phyloP scores from a whole-genome alignment of 495 filamentous ascomycete genomes.

The Delitschia confertaspora region DNA sequence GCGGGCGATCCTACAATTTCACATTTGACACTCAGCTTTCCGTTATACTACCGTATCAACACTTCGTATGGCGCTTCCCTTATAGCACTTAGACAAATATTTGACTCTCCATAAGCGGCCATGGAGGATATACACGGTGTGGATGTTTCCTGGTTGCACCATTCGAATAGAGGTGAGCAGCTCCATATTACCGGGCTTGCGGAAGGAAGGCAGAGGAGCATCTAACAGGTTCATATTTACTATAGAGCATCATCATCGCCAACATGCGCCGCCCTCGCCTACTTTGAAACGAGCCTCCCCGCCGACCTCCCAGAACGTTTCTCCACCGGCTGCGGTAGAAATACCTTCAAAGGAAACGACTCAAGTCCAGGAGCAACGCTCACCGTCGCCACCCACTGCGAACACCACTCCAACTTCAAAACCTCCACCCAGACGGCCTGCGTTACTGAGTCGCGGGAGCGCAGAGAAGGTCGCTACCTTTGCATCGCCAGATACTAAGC shows the following conservation, averaged over 20 bases:
- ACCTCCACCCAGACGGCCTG: slow-evolving; percentile 24
- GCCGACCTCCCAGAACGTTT: slow-evolving; percentile 26
- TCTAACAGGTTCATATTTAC: background rate
- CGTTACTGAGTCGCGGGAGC: slow-evolving; percentile 26
- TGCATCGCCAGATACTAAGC: slow-evolving; percentile 9
- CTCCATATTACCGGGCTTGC: background rate
- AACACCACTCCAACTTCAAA: slow-evolving; percentile 31
- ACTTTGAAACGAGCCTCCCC: slow-evolving; percentile 22
- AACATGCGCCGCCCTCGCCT: slow-evolving; percentile 28
- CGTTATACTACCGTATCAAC: background rate
- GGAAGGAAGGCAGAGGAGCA: background rate
- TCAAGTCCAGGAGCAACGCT: slow-evolving; percentile 1
- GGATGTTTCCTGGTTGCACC: slow-evolving; percentile 65
- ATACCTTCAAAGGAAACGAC: slow-evolving; percentile 7
- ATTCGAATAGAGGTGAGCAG: slow-evolving; percentile 52
- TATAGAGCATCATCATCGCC: slow-evolving; percentile 28
- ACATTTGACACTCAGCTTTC: background rate
- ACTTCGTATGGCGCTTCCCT: slow-evolving; percentile 12
- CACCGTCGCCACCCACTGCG: slow-evolving; percentile 7
- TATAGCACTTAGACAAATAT: slow-evolving; percentile 7
- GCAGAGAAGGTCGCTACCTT: slow-evolving; percentile 34
- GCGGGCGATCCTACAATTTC: slow-evolving; percentile 18
- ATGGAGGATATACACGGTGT: slow-evolving; percentile 59
- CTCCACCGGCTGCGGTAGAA: too few species aligned
- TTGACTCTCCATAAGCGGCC: background rate